Base-by-base conservation (phyloP, 768 basidiomycete genomes). In the Tricholomella constricta region DNA sequence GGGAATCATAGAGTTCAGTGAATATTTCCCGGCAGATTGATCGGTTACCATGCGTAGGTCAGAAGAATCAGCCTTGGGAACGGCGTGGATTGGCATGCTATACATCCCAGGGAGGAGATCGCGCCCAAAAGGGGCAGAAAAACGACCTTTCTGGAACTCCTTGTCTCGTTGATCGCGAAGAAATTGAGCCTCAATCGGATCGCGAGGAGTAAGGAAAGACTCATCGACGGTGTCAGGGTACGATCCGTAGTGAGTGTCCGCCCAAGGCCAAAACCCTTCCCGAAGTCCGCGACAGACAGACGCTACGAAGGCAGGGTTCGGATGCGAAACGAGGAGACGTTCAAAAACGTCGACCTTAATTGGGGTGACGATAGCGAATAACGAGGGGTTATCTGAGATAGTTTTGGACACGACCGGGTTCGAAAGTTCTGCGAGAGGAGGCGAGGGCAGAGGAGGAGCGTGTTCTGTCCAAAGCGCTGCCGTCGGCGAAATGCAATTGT, bases 251-350 rank as follows among this genome's bases (percentile, higher is more conserved):
- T 48, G 25, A 3, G 65, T 63, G 2, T 65, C 47, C 0, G 66
- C 67, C 44, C 50, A 72, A 0, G 75, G 77, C 76, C 74, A 78
- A 48, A 78, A 78, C 0, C 76, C 77, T 1, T 72, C 53, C 0
- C 57, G 41, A 0, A 79, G 53, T 0, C 71, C 65, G 77, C n/a
- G n/a, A n/a, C n/a, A n/a, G n/a, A n/a, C n/a, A n/a, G n/a, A n/a
- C n/a, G n/a, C n/a, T n/a, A n/a, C 71, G 14, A 76, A 67, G 0
- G 56, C 35, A 0, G 47, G 62, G 34, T 78, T 78, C 0, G 76
- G 75, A 52, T 78, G 77, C 0, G 14, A 17, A 19, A n/a, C 3
- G 37, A 40, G 37, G 20, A 40, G 37, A 40, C 37, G 37, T 43
- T 43, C 23, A 14, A 43, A 43, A 9, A 15, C 10, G 45, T 37